A percentile compares a stretch with the other conserved stretches of the same genome.
phyloP scores from a whole-genome alignment of 768 basidiomycete genomes.

The Rhodosporidiobolus sp. region DNA sequence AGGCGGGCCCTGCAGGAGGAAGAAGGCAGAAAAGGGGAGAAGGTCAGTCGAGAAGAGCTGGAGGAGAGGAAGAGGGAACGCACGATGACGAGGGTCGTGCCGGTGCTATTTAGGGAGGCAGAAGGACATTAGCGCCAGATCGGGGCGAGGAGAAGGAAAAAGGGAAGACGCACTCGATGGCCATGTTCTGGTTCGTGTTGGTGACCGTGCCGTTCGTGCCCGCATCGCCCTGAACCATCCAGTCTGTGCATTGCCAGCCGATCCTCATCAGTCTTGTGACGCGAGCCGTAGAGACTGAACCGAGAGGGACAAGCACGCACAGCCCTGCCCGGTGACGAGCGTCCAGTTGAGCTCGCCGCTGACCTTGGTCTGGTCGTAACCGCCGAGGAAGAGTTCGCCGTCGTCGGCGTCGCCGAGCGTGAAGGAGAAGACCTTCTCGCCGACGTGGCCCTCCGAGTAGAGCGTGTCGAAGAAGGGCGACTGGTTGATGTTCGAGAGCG shows the following conservation, averaged over 20 bases:
- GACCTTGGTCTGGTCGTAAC: constrained; percentile 45
- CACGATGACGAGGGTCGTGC: constrained; percentile 42
- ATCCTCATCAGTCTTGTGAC: background rate
- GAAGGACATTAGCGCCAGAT: too few relatives aligned
- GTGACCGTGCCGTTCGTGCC: constrained; percentile 42
- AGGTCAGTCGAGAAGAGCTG: background rate
- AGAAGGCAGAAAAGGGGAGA: background rate
- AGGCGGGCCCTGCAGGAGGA: constrained; percentile 29
- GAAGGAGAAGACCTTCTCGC: constrained; percentile 38
- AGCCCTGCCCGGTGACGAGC: constrained; percentile 47
- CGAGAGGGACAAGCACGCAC: constrained; percentile 38
- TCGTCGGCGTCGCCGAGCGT: constrained; percentile 28
- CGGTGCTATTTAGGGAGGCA: constrained; percentile 13
- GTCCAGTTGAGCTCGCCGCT: constrained; percentile 45
- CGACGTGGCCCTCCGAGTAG: constrained; percentile 26
- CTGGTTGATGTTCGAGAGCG: constrained; percentile 55
- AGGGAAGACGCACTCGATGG: constrained; percentile 23
- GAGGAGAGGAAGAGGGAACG: background rate
- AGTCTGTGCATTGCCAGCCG: constrained; percentile 32
- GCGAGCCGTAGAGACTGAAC: background rate
- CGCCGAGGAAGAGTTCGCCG: constrained; percentile 49
- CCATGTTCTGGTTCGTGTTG: constrained; percentile 30
- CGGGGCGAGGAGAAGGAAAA: constrained; percentile 6
- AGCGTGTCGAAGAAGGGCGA: constrained; percentile 42
- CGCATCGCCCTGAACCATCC: constrained; percentile 47